A percentile compares a stretch with the other conserved stretches of the same genome.
These are phyloP conservation scores for Dictyostelium purpureum DNA, from an alignment of 78 protist genomes.

Conservation along the genomic window DNA sequence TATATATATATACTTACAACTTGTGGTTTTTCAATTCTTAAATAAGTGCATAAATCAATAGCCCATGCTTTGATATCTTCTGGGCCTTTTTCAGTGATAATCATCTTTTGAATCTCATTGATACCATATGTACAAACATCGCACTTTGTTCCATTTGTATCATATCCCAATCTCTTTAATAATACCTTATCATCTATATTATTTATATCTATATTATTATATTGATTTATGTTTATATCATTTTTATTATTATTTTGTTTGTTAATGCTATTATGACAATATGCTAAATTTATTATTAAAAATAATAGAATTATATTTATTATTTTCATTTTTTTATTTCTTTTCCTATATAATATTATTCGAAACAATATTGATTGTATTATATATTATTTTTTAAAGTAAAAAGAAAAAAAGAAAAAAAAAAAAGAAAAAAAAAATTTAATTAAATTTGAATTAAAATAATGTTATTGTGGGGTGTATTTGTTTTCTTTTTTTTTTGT, in stretches of 20 bases:
- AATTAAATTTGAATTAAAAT: too few relatives aligned
- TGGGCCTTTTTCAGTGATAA: neutral
- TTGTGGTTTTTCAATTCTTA: conserved; percentile 34
- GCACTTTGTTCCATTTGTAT: conserved; percentile 30
- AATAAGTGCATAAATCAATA: conserved; percentile 26
- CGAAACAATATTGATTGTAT: too few relatives aligned
- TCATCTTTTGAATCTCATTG: neutral
- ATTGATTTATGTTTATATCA: neutral
- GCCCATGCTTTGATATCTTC: neutral
- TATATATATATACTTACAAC: conserved; percentile 39
- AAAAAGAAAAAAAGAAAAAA: too few relatives aligned
- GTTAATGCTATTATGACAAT: too few relatives aligned
- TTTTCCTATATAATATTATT: too few relatives aligned
- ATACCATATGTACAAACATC: conserved; percentile 46
- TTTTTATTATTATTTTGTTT: neutral
- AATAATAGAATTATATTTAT: too few relatives aligned
- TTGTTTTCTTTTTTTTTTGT: too few relatives aligned
- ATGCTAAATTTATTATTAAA: too few relatives aligned
- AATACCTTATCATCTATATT: neutral
- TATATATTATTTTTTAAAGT: too few relatives aligned
- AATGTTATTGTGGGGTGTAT: too few relatives aligned
- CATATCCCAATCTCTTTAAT: neutral
- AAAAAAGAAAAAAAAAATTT: too few relatives aligned
- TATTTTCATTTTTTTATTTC: too few relatives aligned
- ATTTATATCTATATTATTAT: neutral